Evolutionary conservation across 116 monocot genomes (phyloP), one percentile per base, ranked within the genome.

Genomic region (Posidonia oceanica): DNA sequence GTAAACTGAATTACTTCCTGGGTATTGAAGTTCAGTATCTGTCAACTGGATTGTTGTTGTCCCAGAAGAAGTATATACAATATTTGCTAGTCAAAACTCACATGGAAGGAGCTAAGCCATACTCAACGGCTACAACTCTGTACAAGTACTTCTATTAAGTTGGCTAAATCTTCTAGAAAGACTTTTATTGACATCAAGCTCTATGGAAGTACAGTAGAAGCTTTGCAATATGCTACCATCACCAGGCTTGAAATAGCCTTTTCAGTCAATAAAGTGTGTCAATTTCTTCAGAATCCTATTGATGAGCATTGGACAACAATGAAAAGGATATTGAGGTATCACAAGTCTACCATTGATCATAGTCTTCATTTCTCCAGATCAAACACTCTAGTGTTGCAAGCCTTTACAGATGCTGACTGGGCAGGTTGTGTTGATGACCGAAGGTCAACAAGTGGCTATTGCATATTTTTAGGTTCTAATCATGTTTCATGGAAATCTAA

Each of bases 171-270:
- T 0, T 3, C 14, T 4, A 18, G 62, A 62, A 18, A 23, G 20
- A 23, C n/a, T 66, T 37, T 66, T 38, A 14, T 15, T 14, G 66
- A 20, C 16, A 11, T 18, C 7, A 66, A 23, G 13, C 6, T 14
- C 1, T 66, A 66, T 41, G 15, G 66, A 42, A 66, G 66, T 66
- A n/a, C 39, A 13, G 66, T 66, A 7, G 39, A 37, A 39, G 42
- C 66, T 15, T 37, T 66, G 14, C 16, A 66, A 40, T 66, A 66
- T 40, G 13, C 18, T 7, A 66, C 40, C 12, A 11, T 66, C 36
- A 66, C 66, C 4, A 66, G 66, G 18, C n/a, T 4, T 3, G 66
- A 66, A 13, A 66, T 66, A 3, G 14, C 66, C 16, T 66, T 66
- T 42, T 3, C 41, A 14, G 66, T 66, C 13, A 66, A 66, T n/a